Percentiles rank a stretch among this genome's conserved stretches.
Evolutionary conservation across 1,284 basidiomycete species (phyloP).

Genomic region (Somion occarium): DNA sequence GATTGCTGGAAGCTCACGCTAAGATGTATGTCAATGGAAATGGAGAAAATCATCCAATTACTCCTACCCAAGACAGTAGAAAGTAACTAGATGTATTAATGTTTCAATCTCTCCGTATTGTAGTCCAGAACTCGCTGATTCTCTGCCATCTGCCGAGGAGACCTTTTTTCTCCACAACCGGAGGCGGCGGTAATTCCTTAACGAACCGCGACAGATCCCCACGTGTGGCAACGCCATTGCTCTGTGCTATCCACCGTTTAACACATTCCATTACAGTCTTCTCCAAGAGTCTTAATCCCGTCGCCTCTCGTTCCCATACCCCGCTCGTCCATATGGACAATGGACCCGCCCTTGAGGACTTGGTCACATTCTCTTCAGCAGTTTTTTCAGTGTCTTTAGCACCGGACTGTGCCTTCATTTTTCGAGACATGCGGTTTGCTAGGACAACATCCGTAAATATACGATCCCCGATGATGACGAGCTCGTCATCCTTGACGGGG

Average conservation of each 20-base stretch:
- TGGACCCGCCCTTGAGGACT: slow-evolving; percentile 34
- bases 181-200: slow-evolving; percentile 8
- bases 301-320: slow-evolving; percentile 62
- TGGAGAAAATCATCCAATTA: slow-evolving; percentile 10
- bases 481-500: slow-evolving; percentile 51
- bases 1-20: slow-evolving; percentile 11
- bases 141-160: background rate
- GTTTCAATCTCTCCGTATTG: background rate
- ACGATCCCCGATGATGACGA: slow-evolving; percentile 87
- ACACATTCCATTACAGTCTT: slow-evolving; percentile 41
- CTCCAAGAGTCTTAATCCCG: slow-evolving; percentile 56
- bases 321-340: slow-evolving; percentile 64
- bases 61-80: background rate
- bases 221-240: slow-evolving; percentile 4
- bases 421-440: slow-evolving; percentile 63
- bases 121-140: background rate
- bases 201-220: slow-evolving; percentile 5
- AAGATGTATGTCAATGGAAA: slow-evolving; percentile 13
- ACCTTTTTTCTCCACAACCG: background rate
- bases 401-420: slow-evolving; percentile 7
- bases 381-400: slow-evolving; percentile 11
- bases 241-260: slow-evolving; percentile 29
- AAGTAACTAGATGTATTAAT: background rate
- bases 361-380: slow-evolving; percentile 6
- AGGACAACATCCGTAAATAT: slow-evolving; percentile 89